Evolutionary conservation across 257 asterid genomes (phyloP), one percentile per base, ranked within the genome.

Genomic region (Craterostigma plantagineum): DNA sequence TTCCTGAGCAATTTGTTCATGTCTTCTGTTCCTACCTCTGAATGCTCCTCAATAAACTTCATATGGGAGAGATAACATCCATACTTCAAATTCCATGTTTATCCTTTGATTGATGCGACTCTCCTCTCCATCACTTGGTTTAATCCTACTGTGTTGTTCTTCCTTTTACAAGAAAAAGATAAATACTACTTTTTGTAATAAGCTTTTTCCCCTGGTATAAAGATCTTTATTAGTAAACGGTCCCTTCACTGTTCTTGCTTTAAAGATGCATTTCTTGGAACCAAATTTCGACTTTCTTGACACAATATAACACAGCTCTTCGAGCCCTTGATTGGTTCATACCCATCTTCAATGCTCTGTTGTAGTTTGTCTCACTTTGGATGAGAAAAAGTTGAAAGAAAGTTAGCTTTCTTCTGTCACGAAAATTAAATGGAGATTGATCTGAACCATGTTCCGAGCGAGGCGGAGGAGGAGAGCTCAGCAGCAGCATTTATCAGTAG

Each of bases 71-170:
- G 73, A 84, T 76, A 78, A 23, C 2, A 6, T 6, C 78, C 92
- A 70, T 67, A 65, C 82, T 71, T 73, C 53, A 68, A 78, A 60
- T 78, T 86, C 72, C 90, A 66, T 73, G 78, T 68, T 78, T 73
- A 71, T 64, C 71, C 73, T 70, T 23, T 23, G 30, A 23, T 23
- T 76, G 80, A 81, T 63, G 34, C 79, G 30, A 23, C 30, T 23
- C 79, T 56, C 48, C 50, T 61, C 58, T 60, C 37, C 50, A n/a
- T n/a, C n/a, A n/a, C n/a, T 23, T 55, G 30, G 6, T 23, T 23
- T 23, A 23, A 2, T 23, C 30, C 30, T 23, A 23, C 30, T 23
- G 30, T 23, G 2, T 2, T 23, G 30, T 23, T 23, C 30, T 23
- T 23, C 30, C 30, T 23, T 2, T 23, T 23, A 23, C 30, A 23